A percentile compares a stretch with the other conserved stretches of the same genome.
These are phyloP conservation scores for Leptographium procerum DNA, from an alignment of 2,329 filamentous ascomycete genomes.

Conservation along the genomic window DNA sequence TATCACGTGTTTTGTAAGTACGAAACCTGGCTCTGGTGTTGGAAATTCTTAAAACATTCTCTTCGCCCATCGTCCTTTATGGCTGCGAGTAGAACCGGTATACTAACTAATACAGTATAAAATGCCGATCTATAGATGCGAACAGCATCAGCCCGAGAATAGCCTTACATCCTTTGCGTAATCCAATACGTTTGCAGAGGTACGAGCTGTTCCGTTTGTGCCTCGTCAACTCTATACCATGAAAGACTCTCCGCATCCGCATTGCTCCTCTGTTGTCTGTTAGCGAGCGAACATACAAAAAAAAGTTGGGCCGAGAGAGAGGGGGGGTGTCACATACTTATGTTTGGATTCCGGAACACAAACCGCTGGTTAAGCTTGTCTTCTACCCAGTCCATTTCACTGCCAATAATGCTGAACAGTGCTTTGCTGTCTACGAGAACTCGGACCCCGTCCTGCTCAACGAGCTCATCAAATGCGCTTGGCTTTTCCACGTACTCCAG, in stretches of 20 bases:
- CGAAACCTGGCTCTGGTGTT: too few species aligned
- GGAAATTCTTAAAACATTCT: too few species aligned
- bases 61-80: too few species aligned
- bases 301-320: too few species aligned
- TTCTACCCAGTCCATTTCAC: slow-evolving; percentile 98
- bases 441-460: slow-evolving; percentile 92
- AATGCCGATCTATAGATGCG: not conserved
- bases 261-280: slow-evolving; percentile 65
- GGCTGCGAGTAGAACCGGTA: too few species aligned
- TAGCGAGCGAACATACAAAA: not conserved
- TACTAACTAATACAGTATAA: too few species aligned
- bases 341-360: slow-evolving; percentile 94
- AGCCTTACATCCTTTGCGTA: not conserved
- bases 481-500: slow-evolving; percentile 92
- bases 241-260: slow-evolving; percentile 92
- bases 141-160: too few species aligned
- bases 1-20: not conserved
- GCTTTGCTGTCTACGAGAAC: slow-evolving; percentile 96
- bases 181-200: not conserved
- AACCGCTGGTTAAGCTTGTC: slow-evolving; percentile 89
- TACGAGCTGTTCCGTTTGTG: not conserved
- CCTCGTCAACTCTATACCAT: slow-evolving; percentile 47
- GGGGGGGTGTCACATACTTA: slow-evolving; percentile 56
- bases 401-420: slow-evolving; percentile 93
- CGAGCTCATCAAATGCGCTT: slow-evolving; percentile 75